These are phyloP conservation scores for Shiraia bambusicola DNA, from an alignment of 2,329 filamentous ascomycete genomes.

Conservation along the genomic window DNA sequence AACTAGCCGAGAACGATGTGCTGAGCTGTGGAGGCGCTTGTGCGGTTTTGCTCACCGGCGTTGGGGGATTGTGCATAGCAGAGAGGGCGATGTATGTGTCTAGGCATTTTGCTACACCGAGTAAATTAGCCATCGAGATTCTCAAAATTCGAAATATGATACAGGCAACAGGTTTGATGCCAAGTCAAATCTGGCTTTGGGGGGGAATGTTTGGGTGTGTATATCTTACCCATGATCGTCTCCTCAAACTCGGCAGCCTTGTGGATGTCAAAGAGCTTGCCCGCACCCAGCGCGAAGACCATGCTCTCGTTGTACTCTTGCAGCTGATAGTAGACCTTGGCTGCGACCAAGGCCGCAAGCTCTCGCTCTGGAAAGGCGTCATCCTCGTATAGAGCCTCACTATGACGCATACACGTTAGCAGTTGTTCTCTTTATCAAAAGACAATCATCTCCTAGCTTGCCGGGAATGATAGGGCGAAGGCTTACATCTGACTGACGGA, in stretches of 20 bases:
- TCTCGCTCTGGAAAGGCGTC: constrained; percentile 90
- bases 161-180: too few species aligned
- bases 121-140: constrained; percentile 14
- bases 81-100: constrained; percentile 93
- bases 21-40: constrained; percentile 68
- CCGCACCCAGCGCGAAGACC: constrained; percentile 93
- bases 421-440: constrained; percentile 6
- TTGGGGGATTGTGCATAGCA: constrained; percentile 58
- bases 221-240: constrained; percentile 78
- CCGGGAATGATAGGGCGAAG: not conserved
- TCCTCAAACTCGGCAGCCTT: constrained; percentile 93
- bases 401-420: constrained; percentile 48
- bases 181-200: not conserved
- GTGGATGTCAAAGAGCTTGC: constrained; percentile 92
- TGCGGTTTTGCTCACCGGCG: constrained; percentile 51
- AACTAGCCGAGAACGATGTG: constrained; percentile 72
- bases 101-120: constrained; percentile 74
- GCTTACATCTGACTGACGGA: constrained; percentile 90
- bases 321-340: constrained; percentile 98
- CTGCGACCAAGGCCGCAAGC: constrained; percentile 88
- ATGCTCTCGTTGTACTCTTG: constrained; percentile 99
- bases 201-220: constrained; percentile 8
- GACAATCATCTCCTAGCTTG: not conserved
- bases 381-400: constrained; percentile 97
- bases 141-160: not conserved